Conservation (phyloP, 768 basidiomycete genomes). For the Multifurca ochricompacta region DNA sequence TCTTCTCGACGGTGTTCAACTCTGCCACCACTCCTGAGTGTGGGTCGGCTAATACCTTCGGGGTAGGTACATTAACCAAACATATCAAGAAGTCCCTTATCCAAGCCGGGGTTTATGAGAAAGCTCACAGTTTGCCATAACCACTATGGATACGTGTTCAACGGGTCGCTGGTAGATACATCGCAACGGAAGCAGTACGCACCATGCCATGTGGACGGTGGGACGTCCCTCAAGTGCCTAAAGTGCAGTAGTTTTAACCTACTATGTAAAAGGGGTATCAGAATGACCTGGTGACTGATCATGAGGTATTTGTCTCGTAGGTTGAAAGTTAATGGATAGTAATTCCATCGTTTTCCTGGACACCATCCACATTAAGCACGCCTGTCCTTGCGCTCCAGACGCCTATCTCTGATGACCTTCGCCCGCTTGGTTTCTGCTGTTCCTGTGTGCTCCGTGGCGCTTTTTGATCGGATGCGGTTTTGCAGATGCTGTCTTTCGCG, state of each 20-base stretch:
- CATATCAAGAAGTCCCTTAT: neutral
- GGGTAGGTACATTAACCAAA: neutral
- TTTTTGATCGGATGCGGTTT: constrained; percentile 18
- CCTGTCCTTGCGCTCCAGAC: neutral
- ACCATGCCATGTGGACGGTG: neutral
- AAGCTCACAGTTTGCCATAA: neutral
- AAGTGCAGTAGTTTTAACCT: neutral
- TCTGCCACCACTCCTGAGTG: neutral
- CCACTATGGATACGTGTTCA: too few relatives aligned
- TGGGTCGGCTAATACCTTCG: neutral
- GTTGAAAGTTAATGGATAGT: neutral
- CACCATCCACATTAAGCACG: neutral
- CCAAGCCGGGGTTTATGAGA: neutral
- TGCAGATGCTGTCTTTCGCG: constrained; percentile 25
- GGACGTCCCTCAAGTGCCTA: neutral
- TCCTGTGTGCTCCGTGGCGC: neutral
- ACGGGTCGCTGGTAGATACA: neutral
- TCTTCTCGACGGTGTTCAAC: neutral
- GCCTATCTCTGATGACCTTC: neutral
- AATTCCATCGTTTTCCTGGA: neutral
- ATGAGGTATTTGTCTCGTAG: neutral
- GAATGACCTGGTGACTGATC: neutral
- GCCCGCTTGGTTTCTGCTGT: neutral
- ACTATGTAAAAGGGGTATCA: neutral
- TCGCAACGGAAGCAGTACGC: neutral